Evolutionary conservation across 2,329 filamentous ascomycete species (phyloP).

Genomic region (Fusarium sp.): DNA sequence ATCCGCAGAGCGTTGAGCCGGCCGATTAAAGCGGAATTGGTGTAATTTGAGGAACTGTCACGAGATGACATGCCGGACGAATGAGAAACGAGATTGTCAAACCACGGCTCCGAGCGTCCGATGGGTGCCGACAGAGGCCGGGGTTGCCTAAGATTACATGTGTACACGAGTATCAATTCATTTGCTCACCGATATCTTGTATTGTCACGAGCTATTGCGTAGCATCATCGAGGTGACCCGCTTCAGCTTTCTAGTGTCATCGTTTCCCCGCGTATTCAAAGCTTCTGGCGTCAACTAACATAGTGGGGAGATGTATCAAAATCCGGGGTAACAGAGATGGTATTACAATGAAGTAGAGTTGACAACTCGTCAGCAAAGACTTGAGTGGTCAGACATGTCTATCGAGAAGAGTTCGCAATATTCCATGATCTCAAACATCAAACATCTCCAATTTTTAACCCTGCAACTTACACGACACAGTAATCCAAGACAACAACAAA

Average conservation of each 20-base stretch:
- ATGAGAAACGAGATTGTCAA: slow-evolving; percentile 1
- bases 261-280: slow-evolving; percentile 23
- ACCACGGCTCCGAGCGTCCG: slow-evolving; percentile 25
- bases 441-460: not conserved
- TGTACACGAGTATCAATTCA: not conserved
- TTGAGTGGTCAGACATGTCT: not conserved
- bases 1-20: slow-evolving; percentile 51
- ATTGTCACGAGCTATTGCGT: not conserved
- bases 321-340: slow-evolving; percentile 14
- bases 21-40: slow-evolving; percentile 53
- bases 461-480: not conserved
- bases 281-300: slow-evolving; percentile 25
- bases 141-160: not conserved
- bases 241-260: slow-evolving; percentile 20
- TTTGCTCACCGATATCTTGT: not conserved
- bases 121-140: slow-evolving; percentile 32
- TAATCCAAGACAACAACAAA: not conserved
- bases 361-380: not conserved
- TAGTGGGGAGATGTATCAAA: slow-evolving; percentile 18
- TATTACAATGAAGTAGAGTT: not conserved
- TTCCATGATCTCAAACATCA: too few species aligned
- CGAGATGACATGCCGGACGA: not conserved
- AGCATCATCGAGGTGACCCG: slow-evolving; percentile 14
- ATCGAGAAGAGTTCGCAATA: rapidly evolving
- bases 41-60: slow-evolving; percentile 6